Conservation (phyloP, 192 early-diverging fungal genomes). For the Coemansia sp. region DNA sequence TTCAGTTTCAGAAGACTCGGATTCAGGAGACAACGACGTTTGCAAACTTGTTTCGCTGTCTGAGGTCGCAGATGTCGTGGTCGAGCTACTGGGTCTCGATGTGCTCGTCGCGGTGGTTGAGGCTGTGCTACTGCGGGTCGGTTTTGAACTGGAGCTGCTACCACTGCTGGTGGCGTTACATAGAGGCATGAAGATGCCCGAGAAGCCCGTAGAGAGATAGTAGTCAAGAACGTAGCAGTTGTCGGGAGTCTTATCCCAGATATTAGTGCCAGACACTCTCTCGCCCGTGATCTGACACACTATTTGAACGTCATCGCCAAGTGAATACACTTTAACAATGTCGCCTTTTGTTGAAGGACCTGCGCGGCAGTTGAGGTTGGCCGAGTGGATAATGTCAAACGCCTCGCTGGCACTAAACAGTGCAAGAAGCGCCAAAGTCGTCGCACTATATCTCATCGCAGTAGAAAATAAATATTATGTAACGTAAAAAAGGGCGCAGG, state of each 20-base stretch:
- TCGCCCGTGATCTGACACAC: conserved; percentile 45
- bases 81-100: background rate
- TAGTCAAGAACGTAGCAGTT: conserved; percentile 57
- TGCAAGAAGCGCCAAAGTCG: conserved; percentile 10
- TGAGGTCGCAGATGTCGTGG: background rate
- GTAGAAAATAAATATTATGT: conserved; percentile 1
- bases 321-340: conserved; percentile 37
- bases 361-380: conserved; percentile 51
- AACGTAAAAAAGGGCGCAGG: conserved; percentile 4
- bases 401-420: conserved; percentile 27
- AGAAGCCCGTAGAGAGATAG: conserved; percentile 44
- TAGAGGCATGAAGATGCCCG: conserved; percentile 22
- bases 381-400: conserved; percentile 38
- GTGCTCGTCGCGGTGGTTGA: background rate
- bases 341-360: conserved; percentile 32
- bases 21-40: background rate
- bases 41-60: background rate
- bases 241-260: conserved; percentile 56
- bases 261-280: conserved; percentile 22
- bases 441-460: background rate
- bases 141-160: background rate
- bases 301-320: conserved; percentile 49
- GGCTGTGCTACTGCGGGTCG: background rate
- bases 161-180: conserved; percentile 8
- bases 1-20: background rate